Percentiles rank a stretch among this genome's conserved stretches.
Conservation (phyloP, 495 filamentous ascomycete genomes). For the Pseudevernia furfuracea region DNA sequence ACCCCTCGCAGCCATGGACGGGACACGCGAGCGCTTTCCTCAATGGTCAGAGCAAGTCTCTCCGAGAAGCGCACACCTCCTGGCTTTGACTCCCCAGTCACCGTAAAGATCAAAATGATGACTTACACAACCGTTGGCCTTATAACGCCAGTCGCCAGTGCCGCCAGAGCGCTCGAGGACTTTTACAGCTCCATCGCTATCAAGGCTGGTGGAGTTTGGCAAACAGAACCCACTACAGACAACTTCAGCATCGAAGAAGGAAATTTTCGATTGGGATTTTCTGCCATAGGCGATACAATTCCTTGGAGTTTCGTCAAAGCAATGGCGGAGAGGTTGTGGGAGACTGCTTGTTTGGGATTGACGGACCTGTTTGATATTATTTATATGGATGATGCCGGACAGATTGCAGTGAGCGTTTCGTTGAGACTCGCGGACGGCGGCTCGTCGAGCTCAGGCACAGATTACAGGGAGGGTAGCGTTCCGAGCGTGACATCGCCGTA, state of each 20-base stretch:
- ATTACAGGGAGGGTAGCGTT: conserved; percentile 3
- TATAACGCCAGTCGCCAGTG: neutral
- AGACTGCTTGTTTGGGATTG: neutral
- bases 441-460: neutral
- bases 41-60: neutral
- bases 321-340: neutral
- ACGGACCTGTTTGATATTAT: neutral
- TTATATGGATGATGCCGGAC: neutral
- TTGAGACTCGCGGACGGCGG: neutral
- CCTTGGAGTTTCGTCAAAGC: neutral
- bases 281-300: neutral
- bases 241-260: neutral
- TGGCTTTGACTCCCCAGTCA: neutral
- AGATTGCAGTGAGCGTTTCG: neutral
- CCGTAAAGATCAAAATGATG: neutral
- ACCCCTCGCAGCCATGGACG: neutral
- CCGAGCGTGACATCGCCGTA: neutral
- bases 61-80: neutral
- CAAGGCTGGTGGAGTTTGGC: neutral
- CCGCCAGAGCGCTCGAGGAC: neutral
- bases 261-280: neutral
- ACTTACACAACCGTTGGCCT: neutral
- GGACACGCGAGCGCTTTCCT: neutral
- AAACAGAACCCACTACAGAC: neutral
- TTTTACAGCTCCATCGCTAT: neutral